A percentile compares a stretch with the other conserved stretches of the same genome.
phyloP scores from a whole-genome alignment of 176 grass and related monocot genomes.

The Musa itinerans region DNA sequence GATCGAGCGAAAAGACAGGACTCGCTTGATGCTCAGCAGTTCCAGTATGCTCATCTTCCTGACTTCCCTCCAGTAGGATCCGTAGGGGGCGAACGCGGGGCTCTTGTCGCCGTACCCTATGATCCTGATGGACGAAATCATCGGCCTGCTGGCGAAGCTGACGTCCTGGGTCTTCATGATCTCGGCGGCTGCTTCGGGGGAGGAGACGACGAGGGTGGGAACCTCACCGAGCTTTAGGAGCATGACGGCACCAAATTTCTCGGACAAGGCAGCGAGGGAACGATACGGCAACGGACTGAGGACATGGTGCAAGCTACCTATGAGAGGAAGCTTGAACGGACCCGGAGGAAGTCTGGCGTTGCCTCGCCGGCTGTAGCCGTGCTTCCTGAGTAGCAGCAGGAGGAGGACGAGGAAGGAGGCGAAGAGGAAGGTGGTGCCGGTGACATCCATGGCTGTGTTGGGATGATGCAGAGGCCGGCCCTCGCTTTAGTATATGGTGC shows the following conservation, averaged over 20 bases:
- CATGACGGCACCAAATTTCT: conserved; percentile 40
- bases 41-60: conserved; percentile 35
- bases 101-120: conserved; percentile 23
- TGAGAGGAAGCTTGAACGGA: conserved; percentile 34
- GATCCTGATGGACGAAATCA: conserved; percentile 21
- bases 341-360: conserved; percentile 24
- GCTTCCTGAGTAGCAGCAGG: neutral
- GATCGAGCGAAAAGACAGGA: conserved; percentile 14
- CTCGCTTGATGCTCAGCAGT: conserved; percentile 35
- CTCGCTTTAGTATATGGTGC: no score
- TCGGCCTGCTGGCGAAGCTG: conserved; percentile 33
- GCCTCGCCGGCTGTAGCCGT: neutral
- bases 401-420: neutral
- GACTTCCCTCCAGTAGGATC: conserved; percentile 42
- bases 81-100: conserved; percentile 45
- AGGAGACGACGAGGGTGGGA: conserved; percentile 33
- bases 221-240: conserved; percentile 48
- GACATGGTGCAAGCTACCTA: conserved; percentile 59
- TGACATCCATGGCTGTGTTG: no score
- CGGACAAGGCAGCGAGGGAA: conserved; percentile 26
- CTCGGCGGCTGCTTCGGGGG: conserved; percentile 41
- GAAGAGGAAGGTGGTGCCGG: neutral
- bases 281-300: conserved; percentile 32
- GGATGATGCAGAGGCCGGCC: no score
- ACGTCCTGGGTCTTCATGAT: conserved; percentile 51